Percentiles rank a stretch among this genome's conserved stretches.
Evolutionary conservation across 495 filamentous ascomycete genomes (phyloP).

Genomic region (Talaromyces thailandensis): DNA sequence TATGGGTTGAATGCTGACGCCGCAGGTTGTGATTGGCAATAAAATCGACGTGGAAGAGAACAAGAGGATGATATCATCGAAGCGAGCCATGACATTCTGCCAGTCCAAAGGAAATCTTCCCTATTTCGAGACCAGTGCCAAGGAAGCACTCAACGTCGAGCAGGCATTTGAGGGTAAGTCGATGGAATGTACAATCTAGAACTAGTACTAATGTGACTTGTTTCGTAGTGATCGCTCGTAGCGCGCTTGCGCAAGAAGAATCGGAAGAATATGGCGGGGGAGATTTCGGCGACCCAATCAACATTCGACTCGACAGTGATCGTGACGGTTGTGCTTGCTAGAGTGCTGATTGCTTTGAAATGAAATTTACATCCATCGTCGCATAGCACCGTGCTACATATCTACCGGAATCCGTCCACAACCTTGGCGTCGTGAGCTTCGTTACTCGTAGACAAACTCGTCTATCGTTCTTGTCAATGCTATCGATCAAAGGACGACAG

Average conservation of each 20-base stretch:
- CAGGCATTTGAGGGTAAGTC: constrained; percentile 89
- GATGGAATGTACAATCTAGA: background rate
- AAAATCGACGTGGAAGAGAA: constrained; percentile 99
- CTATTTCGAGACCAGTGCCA: constrained; percentile 98
- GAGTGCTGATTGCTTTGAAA: constrained; percentile 8
- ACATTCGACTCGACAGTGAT: constrained; percentile 89
- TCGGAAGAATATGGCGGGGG: constrained; percentile 82
- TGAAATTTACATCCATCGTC: background rate
- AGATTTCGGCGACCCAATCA: constrained; percentile 94
- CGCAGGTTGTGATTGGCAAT: constrained; percentile 85
- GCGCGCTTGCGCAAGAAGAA: constrained; percentile 93
- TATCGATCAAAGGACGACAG: background rate
- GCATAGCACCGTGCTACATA: background rate
- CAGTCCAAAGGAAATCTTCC: constrained; percentile 95
- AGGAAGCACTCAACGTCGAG: constrained; percentile 97
- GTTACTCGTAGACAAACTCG: background rate
- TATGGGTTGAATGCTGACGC: constrained; percentile 5
- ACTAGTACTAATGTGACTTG: constrained; percentile 2
- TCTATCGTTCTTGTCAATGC: background rate
- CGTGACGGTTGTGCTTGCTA: constrained; percentile 88
- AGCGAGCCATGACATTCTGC: constrained; percentile 94
- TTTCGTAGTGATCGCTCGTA: constrained; percentile 80
- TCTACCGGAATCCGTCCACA: background rate
- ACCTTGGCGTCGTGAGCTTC: background rate
- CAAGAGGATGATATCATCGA: constrained; percentile 91